Conservation (phyloP, 495 filamentous ascomycete species). For the Bacidia rubella region DNA sequence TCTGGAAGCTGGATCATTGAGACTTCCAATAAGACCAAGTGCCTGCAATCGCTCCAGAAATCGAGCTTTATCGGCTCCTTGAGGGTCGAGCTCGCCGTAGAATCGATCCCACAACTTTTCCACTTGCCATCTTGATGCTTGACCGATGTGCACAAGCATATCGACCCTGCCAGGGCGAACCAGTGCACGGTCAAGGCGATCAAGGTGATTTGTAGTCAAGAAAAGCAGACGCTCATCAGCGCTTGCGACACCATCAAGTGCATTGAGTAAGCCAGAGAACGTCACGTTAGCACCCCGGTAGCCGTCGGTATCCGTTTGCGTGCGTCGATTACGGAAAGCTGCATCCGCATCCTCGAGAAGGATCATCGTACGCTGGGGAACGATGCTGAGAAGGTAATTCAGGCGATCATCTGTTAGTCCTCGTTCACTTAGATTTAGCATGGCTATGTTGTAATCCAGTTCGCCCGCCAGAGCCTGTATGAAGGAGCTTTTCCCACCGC, state of each 20-base stretch:
- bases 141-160: constrained; percentile 80
- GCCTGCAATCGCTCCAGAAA: constrained; percentile 39
- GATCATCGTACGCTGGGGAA: constrained; percentile 74
- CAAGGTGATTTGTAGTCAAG: constrained; percentile 88
- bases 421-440: constrained; percentile 84
- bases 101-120: constrained; percentile 86
- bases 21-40: constrained; percentile 33
- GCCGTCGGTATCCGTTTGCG: constrained; percentile 63
- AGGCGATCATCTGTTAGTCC: constrained; percentile 89
- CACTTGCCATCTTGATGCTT: constrained; percentile 75
- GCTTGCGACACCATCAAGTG: constrained; percentile 87
- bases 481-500: constrained; percentile 91
- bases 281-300: constrained; percentile 87
- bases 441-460: constrained; percentile 85
- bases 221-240: constrained; percentile 89
- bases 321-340: constrained; percentile 67
- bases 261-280: constrained; percentile 87
- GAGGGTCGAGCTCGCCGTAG: constrained; percentile 66
- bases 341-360: constrained; percentile 92
- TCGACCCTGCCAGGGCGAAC: constrained; percentile 87
- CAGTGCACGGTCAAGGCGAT: constrained; percentile 75
- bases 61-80: constrained; percentile 33
- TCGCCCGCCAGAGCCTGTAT: constrained; percentile 89
- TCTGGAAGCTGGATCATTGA: constrained; percentile 29
- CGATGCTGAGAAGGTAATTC: constrained; percentile 73